These are phyloP conservation scores for Starmerella stellata DNA, from an alignment of 805 yeast genomes.

Conservation along the genomic window DNA sequence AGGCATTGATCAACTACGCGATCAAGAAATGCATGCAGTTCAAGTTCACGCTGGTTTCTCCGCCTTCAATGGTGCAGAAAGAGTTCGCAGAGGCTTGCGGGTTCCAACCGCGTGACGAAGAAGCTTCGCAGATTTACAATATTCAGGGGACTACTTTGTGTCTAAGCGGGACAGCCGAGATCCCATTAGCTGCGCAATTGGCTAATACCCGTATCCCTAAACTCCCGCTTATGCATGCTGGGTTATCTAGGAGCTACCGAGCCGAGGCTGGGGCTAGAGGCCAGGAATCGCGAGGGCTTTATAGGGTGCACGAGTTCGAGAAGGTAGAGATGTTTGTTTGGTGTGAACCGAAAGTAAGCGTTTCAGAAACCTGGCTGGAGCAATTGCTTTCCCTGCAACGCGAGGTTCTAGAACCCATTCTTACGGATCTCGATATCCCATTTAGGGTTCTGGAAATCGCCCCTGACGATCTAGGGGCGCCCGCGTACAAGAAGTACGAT, in stretches of 20 bases:
- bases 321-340: slow-evolving; percentile 83
- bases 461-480: slow-evolving; percentile 75
- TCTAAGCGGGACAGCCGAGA: slow-evolving; percentile 88
- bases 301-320: slow-evolving; percentile 89
- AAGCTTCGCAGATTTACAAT: slow-evolving; percentile 64
- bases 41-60: slow-evolving; percentile 56
- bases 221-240: slow-evolving; percentile 22
- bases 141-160: slow-evolving; percentile 37
- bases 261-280: slow-evolving; percentile 98
- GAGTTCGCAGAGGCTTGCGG: slow-evolving; percentile 82
- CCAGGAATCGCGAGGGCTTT: slow-evolving; percentile 73
- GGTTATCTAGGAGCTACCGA: slow-evolving; percentile 70
- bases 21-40: slow-evolving; percentile 41
- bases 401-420: slow-evolving; percentile 29
- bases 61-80: slow-evolving; percentile 70
- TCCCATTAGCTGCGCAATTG: slow-evolving; percentile 70
- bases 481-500: slow-evolving; percentile 80
- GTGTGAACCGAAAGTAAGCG: slow-evolving; percentile 25
- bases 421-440: slow-evolving; percentile 44
- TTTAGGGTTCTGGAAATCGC: slow-evolving; percentile 84
- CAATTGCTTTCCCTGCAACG: slow-evolving; percentile 47
- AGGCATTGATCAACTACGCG: slow-evolving; percentile 71
- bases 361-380: slow-evolving; percentile 26
- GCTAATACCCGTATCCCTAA: slow-evolving; percentile 33
- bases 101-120: slow-evolving; percentile 77